Evolutionary conservation across 2,329 filamentous ascomycete genomes (phyloP).

Genomic region (Zasmidium cellare): DNA sequence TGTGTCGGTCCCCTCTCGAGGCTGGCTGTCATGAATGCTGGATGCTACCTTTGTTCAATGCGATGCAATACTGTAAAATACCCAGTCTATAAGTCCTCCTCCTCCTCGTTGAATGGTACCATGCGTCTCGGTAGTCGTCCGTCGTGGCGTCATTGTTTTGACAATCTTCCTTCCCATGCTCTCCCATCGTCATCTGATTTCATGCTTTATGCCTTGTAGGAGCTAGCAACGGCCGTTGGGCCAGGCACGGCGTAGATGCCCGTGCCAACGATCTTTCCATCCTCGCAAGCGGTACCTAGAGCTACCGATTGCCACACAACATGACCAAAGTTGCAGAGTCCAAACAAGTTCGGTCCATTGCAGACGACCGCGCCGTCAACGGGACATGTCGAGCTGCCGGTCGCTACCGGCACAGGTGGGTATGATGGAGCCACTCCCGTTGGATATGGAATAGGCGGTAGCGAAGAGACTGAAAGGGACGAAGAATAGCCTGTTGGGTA

Average conservation of each 20-base stretch:
- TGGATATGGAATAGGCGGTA: not conserved
- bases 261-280: constrained; percentile 20
- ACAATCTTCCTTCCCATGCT: too few species aligned
- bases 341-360: constrained; percentile 43
- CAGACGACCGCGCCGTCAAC: constrained; percentile 31
- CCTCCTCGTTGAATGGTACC: too few species aligned
- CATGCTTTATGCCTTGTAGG: not conserved
- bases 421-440: not conserved
- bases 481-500: not conserved
- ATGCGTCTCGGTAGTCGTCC: too few species aligned
- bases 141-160: too few species aligned
- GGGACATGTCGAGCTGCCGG: constrained; percentile 6
- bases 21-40: too few species aligned
- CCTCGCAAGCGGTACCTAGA: constrained; percentile 42
- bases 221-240: not conserved
- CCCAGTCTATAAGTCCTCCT: too few species aligned
- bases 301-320: constrained; percentile 44
- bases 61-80: too few species aligned
- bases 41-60: too few species aligned
- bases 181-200: too few species aligned
- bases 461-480: not conserved
- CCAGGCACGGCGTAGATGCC: constrained; percentile 11
- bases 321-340: constrained; percentile 45
- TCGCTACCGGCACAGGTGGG: not conserved
- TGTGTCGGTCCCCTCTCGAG: not conserved